Conservation (phyloP, 1,284 basidiomycete genomes). For the Pseudozyma hubeiensis region DNA sequence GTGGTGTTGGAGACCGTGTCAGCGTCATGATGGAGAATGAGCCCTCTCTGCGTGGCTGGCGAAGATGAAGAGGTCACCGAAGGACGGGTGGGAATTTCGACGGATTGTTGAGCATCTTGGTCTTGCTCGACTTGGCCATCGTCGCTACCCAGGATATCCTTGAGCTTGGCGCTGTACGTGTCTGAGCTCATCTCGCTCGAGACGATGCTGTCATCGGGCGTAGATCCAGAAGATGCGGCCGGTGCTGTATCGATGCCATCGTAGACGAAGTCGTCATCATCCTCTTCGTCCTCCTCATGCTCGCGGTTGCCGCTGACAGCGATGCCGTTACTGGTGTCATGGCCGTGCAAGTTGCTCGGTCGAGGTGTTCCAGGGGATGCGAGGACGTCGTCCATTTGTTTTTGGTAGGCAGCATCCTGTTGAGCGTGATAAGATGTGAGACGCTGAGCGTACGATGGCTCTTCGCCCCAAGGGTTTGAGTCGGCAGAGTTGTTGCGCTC, state of each 20-base stretch:
- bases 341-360: constrained; percentile 5
- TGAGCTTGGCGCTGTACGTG: constrained; percentile 47
- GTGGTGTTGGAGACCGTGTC: constrained; percentile 22
- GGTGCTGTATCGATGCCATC: constrained; percentile 73
- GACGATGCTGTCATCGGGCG: constrained; percentile 25
- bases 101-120: not conserved
- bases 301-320: not conserved
- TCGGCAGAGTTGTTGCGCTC: constrained; percentile 26
- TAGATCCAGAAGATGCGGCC: constrained; percentile 4
- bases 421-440: constrained; percentile 15
- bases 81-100: not conserved
- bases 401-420: constrained; percentile 18
- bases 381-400: constrained; percentile 37
- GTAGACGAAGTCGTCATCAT: constrained; percentile 78
- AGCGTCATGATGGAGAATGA: not conserved
- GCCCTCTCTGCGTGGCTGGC: constrained; percentile 20
- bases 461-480: constrained; percentile 42
- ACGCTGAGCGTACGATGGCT: constrained; percentile 32
- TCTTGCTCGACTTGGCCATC: constrained; percentile 13
- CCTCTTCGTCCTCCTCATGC: constrained; percentile 71
- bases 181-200: constrained; percentile 39
- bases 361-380: constrained; percentile 13
- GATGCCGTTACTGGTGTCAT: not conserved
- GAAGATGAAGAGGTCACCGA: constrained; percentile 13
- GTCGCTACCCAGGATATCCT: constrained; percentile 57